Evolutionary conservation across 495 filamentous ascomycete genomes (phyloP), one percentile per base, ranked within the genome.

Genomic region (Durotheca rogersii): DNA sequence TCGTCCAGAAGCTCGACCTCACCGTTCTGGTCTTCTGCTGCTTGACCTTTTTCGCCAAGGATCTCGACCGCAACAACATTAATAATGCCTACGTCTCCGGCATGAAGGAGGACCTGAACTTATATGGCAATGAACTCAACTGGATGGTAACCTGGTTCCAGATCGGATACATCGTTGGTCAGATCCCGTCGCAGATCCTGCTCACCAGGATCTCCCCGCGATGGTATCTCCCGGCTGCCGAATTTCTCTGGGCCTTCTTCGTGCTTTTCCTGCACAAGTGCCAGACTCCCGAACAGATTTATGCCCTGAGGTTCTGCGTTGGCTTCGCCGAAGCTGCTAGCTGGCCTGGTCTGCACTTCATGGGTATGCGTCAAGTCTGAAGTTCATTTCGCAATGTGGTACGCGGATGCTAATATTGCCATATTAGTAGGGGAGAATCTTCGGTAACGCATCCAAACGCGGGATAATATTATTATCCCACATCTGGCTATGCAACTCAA

Each of bases 11-110:
- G 34, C 53, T 73, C 9, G 70, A 73, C 47, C 25, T 59, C 15
- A 44, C 62, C 3, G 66, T 73, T 40, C 62, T 73, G 12, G 65
- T 41, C 15, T 61, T 69, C 46, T 61, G 61, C 15, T 70, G 69
- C 47, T 41, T 72, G 16, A 61, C 61, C 10, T 72, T 67, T 39
- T 71, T 72, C 54, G 59, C 66, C 46, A 62, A 66, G 35, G 51
- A 59, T 44, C 56, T 69, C 6, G 68, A 68, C 51, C 69, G 66
- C 14, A 59, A 51, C 11, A 70, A 69, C 41, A 44, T 69, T 4
- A 47, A 56, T 12, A 67, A 68, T 54, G 68, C 68, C 11, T 68
- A 64, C 40, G 53, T 68, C 16, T 61, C 56, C 1, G 65, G 65
- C 14, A 68, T 68, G 65, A 62, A 62, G 19, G 62, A 68, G 43